Percentiles rank a stretch among this genome's conserved stretches.
These are phyloP conservation scores for Coemansia sp. DNA, from an alignment of 192 early-diverging fungal species.

Conservation along the genomic window DNA sequence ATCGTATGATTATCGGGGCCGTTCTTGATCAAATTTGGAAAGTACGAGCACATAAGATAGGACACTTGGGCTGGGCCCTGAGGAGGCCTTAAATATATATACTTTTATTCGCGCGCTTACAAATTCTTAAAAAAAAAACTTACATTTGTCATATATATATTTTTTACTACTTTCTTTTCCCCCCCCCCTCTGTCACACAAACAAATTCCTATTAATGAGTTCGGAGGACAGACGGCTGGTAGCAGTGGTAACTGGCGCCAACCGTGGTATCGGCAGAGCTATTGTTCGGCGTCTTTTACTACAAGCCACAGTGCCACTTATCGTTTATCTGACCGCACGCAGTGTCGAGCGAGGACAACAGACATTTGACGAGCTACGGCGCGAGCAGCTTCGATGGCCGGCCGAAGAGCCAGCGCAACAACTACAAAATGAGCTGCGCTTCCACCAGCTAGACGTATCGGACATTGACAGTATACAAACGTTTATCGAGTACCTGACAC, in stretches of 20 bases:
- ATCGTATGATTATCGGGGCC: constrained; percentile 2
- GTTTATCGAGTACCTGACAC: constrained; percentile 45
- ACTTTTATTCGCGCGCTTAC: not conserved
- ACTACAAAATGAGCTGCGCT: constrained; percentile 45
- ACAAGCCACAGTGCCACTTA: constrained; percentile 34
- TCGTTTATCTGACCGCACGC: constrained; percentile 54
- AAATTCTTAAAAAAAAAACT: too few relatives aligned
- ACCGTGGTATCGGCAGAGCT: constrained; percentile 54
- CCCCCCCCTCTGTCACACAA: not conserved
- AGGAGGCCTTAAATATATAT: too few relatives aligned
- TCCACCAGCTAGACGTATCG: constrained; percentile 54
- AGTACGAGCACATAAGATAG: not conserved
- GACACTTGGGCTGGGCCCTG: not conserved
- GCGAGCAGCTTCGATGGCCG: constrained; percentile 29
- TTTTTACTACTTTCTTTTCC: not conserved
- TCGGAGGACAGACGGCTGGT: constrained; percentile 39
- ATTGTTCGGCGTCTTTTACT: constrained; percentile 40
- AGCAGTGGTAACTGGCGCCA: constrained; percentile 52
- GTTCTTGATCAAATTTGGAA: not conserved
- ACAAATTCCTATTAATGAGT: constrained; percentile 4
- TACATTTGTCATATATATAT: not conserved
- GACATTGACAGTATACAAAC: constrained; percentile 27
- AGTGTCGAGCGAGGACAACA: constrained; percentile 40
- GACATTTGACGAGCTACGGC: constrained; percentile 48
- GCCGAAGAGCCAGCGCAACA: not conserved